Evolutionary conservation across 2,329 filamentous ascomycete genomes (phyloP), one percentile per base, ranked within the genome.

Genomic region (Trichoderma sp.): DNA sequence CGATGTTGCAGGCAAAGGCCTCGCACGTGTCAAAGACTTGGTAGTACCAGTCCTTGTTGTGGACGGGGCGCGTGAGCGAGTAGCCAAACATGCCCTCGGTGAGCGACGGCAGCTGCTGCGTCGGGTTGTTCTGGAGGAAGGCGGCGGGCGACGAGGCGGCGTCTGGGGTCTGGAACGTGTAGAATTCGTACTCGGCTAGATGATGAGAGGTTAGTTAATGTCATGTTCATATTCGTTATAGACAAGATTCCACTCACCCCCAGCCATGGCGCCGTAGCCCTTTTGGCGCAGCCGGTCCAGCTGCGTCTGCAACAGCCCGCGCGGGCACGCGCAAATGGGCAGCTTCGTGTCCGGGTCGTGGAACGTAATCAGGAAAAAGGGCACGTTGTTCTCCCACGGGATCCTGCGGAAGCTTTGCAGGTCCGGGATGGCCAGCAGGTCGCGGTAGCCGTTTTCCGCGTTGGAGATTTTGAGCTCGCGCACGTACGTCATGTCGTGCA

Each of bases 81-180:
- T 97, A 97, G 69, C 94, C 94, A 75, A 97, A 97, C 94, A 97
- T 97, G 76, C 94, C 94, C 77, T 97, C 92, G 10, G 94, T 97
- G 61, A 97, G 82, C 28, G 91, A 84, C 0, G 93, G 93, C 10
- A 97, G 86, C n/a, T 88, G 80, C 59, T 90, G 83, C 16, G 91
- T 88, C 0, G 92, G 86, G 77, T 96, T 93, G 7, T 90, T 83
- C 75, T 87, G 85, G 46, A 96, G 86, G 78, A 92, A 97, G 8
- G 85, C 81, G 28, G 93, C 91, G 1, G 93, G 91, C 0, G 91
- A 89, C 34, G 90, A 88, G 24, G 83, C 77, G 34, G 83, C 79
- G 21, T 82, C 75, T 11, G 94, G 94, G 5, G 88, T 87, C 75
- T 89, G 87, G 81, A 97, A 97, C 76, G 96, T 93, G 83, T 91